Evolutionary conservation across 768 basidiomycete species (phyloP), one percentile per base, ranked within the genome.

Genomic region (Lactarius sp.): DNA sequence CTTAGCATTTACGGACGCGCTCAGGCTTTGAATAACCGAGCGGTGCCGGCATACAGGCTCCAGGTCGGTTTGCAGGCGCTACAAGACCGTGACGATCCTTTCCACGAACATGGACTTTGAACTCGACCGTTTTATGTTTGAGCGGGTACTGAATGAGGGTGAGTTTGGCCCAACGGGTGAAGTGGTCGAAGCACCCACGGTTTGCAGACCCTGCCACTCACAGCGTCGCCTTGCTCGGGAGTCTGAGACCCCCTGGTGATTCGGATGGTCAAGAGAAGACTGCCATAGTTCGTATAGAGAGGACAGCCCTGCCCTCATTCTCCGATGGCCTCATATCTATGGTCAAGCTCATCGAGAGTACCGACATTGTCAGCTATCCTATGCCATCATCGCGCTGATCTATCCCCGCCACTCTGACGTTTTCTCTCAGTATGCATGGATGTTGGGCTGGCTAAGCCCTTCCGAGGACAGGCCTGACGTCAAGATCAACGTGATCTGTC

Each of bases 401-500:
- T 16, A 13, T 22, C 34, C 22, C 47, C 3, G 31, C 37, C 36
- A 5, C 9, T 3, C 54, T 56, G 37, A 62, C 42, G 16, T 34
- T 33, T 39, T 67, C 31, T 5, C 46, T 10, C 68, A 94, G 92
- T 96, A 96, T 74, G 79, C 85, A 14, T 94, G 91, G 87, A 73
- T 86, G 39, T 83, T 88, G 62, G 92, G 81, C 2, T 93, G 88
- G 86, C 70, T 90, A n/a, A 67, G 70, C 1, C 65, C 70, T n/a
- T 66, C 70, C 16, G 44, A 61, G 67, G 77, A 75, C 47, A 70
- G 71, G 2, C 81, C 85, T 2, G 94, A 97, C 68, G 76, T 94
- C 62, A 92, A 92, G 75, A 82, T 98, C 67, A 90, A 85, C 65
- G 77, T 94, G 18, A 87, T 97, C 56, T 89, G 81, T 66, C 96